Base-by-base conservation (phyloP, 805 yeast genomes). In the Teunomyces cretensis region DNA sequence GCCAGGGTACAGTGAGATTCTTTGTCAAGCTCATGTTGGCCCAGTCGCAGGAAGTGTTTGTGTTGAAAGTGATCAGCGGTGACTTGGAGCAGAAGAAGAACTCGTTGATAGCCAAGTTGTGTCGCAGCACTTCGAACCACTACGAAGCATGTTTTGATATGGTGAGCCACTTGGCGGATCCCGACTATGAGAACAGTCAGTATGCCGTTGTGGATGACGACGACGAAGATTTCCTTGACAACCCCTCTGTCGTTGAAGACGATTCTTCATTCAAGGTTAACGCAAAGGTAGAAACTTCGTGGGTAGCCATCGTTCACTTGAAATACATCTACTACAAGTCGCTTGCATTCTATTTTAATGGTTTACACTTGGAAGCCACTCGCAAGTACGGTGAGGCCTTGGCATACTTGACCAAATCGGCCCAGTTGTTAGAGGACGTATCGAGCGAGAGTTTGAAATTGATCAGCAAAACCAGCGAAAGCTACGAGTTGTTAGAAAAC, bases 1-100 rank as follows among this genome's bases (percentile, higher is more conserved):
- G 77, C 48, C 86, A 85, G 28, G 80, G 84, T 16, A 81, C 88
- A 0, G 79, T 88, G 8, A 74, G 75, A 33, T 83, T 88, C 30
- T 72, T 92, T 41, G 61, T 75, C 12, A 76, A 76, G 51, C 62
- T 91, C 44, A 81, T 85, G 80, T 69, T 89, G 44, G 94, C 95
- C 0, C 96, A 92, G 62, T 88, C 94, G 2, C 97, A 91, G 60
- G 97, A 94, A 53, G 76, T 86, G 6, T 91, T 92, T 60, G 66
- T 85, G 2, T 61, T 83, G 56, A 84, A 81, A 51, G 79, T 81
- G 7, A 59, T 88, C 30, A 73, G 68, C 45, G 75, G 72, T 7
- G 80, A 75, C 44, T 60, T 77, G 6, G 78, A 75, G 36, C 76
- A 69, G 47, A 58, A 57, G 53, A 86, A 86, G 57, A 80, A 83